These are phyloP conservation scores for Friedmanniomyces simplex DNA, from an alignment of 495 filamentous ascomycete species.

Conservation along the genomic window DNA sequence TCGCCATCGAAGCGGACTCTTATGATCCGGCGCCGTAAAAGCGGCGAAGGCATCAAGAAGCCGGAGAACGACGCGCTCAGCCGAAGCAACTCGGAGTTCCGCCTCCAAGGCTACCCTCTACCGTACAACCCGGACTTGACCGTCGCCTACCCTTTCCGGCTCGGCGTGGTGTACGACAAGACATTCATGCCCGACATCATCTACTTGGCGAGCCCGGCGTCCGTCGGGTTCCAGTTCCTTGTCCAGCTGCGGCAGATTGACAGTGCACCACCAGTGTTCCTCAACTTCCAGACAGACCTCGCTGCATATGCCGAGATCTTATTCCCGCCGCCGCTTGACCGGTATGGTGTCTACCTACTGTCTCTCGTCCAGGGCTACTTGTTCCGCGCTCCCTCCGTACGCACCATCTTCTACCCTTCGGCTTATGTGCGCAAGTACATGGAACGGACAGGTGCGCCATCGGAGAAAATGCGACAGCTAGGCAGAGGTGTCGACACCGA, in stretches of 20 bases:
- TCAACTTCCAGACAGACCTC: slow-evolving; percentile 58
- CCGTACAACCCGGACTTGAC: slow-evolving; percentile 56
- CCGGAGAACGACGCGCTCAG: neutral
- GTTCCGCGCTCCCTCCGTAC: slow-evolving; percentile 45
- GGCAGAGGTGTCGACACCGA: slow-evolving; percentile 51
- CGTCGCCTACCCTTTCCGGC: slow-evolving; percentile 51
- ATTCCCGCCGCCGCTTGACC: slow-evolving; percentile 46
- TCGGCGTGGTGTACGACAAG: slow-evolving; percentile 41
- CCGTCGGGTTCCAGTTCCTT: slow-evolving; percentile 53
- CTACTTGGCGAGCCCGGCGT: slow-evolving; percentile 55
- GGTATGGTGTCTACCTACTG: slow-evolving; percentile 45
- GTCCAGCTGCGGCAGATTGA: slow-evolving; percentile 46
- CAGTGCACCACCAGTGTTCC: slow-evolving; percentile 42
- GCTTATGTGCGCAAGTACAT: slow-evolving; percentile 47
- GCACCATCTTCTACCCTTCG: slow-evolving; percentile 53
- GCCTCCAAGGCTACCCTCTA: slow-evolving; percentile 48
- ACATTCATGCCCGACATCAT: slow-evolving; percentile 49
- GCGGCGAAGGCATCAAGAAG: slow-evolving; percentile 5
- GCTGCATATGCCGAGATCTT: slow-evolving; percentile 52
- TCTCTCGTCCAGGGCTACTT: slow-evolving; percentile 47
- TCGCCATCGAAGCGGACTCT: neutral
- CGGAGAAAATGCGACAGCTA: slow-evolving; percentile 41
- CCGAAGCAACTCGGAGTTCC: slow-evolving; percentile 35
- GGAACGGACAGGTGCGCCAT: slow-evolving; percentile 38
- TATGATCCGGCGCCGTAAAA: slow-evolving; percentile 7